Evolutionary conservation across 2,329 filamentous ascomycete species (phyloP), one percentile per base, ranked within the genome.

Genomic region (Graphium sp.): DNA sequence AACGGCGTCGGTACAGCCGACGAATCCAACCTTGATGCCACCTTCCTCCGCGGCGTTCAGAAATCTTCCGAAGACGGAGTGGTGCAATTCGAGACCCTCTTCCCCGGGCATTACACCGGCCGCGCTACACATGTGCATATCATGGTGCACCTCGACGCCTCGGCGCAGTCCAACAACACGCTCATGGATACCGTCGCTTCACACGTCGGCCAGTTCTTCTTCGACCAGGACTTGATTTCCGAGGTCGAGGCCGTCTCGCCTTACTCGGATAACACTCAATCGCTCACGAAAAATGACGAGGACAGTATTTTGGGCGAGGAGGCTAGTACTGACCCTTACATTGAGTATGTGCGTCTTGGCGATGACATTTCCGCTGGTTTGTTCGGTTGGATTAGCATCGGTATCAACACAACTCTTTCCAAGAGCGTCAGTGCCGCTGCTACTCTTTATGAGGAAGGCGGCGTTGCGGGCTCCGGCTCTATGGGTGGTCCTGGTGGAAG

Each of bases 141-240:
- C 21, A 41, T 53, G 31, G 42, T 44, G 17, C 47, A 49, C 39
- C 35, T 35, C 31, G 38, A 44, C 29, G 45, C 48, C 17, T 45
- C 43, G 8, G 41, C 55, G 6, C 50, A 56, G 25, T 37, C 52
- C 26, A 69, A 71, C 49, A 52, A 55, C 37, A 70, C 65, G 32
- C 51, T 67, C 33, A 44, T 49, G 16, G 60, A 56, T 33, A 53
- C 59, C 15, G 55, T 49, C 18, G 56, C 63, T 26, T 56, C 61
- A 3, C 66, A 75, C 45, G 58, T 73, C 18, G 69, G 70, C n/a
- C 70, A 75, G 44, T 46, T 70, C 34, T 75, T 66, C 54, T 66
- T 71, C 43, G 66, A 72, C 45, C 60, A 69, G 41, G 52, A 55
- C 35, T 55, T 72, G 19, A 56, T 66, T 33, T 35, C 42, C n/a